These are phyloP conservation scores for Byssoonygena ceratinophila DNA, from an alignment of 2,329 filamentous ascomycete species.

Conservation along the genomic window DNA sequence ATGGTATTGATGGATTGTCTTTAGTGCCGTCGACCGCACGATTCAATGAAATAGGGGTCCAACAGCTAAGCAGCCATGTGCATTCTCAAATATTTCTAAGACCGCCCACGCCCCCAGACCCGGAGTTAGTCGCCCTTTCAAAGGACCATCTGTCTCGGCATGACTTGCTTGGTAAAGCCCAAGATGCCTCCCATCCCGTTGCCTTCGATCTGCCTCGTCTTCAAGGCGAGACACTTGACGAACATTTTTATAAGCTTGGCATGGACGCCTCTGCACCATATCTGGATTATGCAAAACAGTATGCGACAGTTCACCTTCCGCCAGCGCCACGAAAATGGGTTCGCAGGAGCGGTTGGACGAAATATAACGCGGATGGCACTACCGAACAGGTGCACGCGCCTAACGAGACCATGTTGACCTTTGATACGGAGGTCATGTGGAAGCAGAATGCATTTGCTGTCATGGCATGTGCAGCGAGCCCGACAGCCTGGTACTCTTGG, in stretches of 20 bases:
- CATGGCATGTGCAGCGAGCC: slow-evolving; percentile 89
- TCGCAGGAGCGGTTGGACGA: slow-evolving; percentile 79
- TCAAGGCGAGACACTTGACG: slow-evolving; percentile 71
- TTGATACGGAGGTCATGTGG: slow-evolving; percentile 96
- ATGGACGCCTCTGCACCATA: slow-evolving; percentile 80
- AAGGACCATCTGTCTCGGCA: slow-evolving; percentile 74
- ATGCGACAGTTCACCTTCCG: slow-evolving; percentile 51
- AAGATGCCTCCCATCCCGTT: slow-evolving; percentile 62
- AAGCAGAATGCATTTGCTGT: slow-evolving; percentile 85
- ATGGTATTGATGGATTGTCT: background rate
- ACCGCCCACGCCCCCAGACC: slow-evolving; percentile 44
- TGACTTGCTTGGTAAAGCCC: slow-evolving; percentile 81
- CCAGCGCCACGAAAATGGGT: slow-evolving; percentile 63
- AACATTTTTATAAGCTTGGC: slow-evolving; percentile 86
- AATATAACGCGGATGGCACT: slow-evolving; percentile 65
- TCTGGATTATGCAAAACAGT: slow-evolving; percentile 61
- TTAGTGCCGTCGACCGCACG: slow-evolving; percentile 47
- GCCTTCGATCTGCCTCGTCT: slow-evolving; percentile 75
- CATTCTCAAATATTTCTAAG: slow-evolving; percentile 71
- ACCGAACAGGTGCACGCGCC: slow-evolving; percentile 66
- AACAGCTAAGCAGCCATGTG: slow-evolving; percentile 78
- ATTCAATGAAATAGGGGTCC: slow-evolving; percentile 87
- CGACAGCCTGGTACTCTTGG: slow-evolving; percentile 94
- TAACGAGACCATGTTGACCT: slow-evolving; percentile 71
- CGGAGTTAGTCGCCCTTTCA: slow-evolving; percentile 67